Conservation (phyloP, 169 alveolate genomes). For the Plasmodium chabaudi region DNA sequence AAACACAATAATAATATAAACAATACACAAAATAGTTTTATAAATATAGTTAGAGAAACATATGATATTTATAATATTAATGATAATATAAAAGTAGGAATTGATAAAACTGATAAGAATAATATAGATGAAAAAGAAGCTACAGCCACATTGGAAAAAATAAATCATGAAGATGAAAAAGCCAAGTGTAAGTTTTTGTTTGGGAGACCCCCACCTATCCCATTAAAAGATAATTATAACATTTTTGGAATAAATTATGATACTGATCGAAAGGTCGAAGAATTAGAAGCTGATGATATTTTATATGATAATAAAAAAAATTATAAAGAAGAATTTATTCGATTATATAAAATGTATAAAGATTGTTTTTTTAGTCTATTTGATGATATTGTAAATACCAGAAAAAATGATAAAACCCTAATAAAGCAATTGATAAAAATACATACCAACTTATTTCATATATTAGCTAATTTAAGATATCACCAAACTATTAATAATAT, state of each 20-base stretch:
- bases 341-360: slow-evolving; percentile 79
- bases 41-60: neutral
- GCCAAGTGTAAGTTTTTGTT: slow-evolving; percentile 33
- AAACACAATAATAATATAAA: neutral
- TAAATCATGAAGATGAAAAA: neutral
- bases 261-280: slow-evolving; percentile 73
- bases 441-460: slow-evolving; percentile 82
- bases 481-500: slow-evolving; percentile 80
- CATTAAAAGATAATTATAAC: slow-evolving; percentile 77
- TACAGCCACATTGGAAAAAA: too few relatives aligned
- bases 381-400: slow-evolving; percentile 29
- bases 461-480: slow-evolving; percentile 76
- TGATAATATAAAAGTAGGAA: slow-evolving; percentile 11
- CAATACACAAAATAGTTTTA: neutral
- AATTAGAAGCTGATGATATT: slow-evolving; percentile 81
- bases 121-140: neutral
- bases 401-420: slow-evolving; percentile 28
- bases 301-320: slow-evolving; percentile 67
- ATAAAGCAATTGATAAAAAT: slow-evolving; percentile 29
- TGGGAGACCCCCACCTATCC: slow-evolving; percentile 78
- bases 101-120: neutral
- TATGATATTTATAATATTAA: slow-evolving; percentile 26
- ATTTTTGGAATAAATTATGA: slow-evolving; percentile 78
- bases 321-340: slow-evolving; percentile 76
- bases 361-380: slow-evolving; percentile 75